These are phyloP conservation scores for Triticum dicoccoides DNA, from an alignment of 176 grass and related monocot species.

Conservation along the genomic window DNA sequence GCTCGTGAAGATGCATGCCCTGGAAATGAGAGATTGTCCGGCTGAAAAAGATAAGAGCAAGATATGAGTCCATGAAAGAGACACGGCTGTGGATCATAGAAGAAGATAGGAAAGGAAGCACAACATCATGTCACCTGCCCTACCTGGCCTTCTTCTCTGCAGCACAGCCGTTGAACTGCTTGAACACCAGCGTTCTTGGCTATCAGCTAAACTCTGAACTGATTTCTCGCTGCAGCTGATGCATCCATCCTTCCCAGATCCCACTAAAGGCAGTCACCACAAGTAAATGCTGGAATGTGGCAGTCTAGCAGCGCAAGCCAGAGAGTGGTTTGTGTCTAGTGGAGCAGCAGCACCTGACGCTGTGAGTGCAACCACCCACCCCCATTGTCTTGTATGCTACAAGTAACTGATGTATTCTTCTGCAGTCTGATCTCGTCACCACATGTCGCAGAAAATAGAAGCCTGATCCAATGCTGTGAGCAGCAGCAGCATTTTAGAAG, in stretches of 20 bases:
- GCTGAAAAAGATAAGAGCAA: neutral
- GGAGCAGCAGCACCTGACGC: neutral
- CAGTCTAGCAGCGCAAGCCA: neutral
- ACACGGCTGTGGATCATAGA: neutral
- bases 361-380: too few relatives aligned
- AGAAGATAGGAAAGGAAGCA: neutral
- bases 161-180: neutral
- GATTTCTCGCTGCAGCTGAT: neutral
- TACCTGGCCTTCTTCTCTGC: neutral
- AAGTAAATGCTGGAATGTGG: neutral
- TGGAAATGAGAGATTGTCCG: neutral
- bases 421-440: neutral
- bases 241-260: neutral
- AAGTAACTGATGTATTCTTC: neutral
- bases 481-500: too few relatives aligned
- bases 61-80: neutral
- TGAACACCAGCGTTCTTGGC: neutral
- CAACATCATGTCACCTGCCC: neutral
- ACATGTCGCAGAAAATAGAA: too few relatives aligned
- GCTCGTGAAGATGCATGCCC: neutral
- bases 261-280: neutral
- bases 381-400: neutral
- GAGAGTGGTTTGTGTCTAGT: neutral
- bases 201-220: neutral
- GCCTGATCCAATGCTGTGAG: too few relatives aligned